phyloP scores from a whole-genome alignment of 495 filamentous ascomycete species.

The Aspergillus mulundensis region DNA sequence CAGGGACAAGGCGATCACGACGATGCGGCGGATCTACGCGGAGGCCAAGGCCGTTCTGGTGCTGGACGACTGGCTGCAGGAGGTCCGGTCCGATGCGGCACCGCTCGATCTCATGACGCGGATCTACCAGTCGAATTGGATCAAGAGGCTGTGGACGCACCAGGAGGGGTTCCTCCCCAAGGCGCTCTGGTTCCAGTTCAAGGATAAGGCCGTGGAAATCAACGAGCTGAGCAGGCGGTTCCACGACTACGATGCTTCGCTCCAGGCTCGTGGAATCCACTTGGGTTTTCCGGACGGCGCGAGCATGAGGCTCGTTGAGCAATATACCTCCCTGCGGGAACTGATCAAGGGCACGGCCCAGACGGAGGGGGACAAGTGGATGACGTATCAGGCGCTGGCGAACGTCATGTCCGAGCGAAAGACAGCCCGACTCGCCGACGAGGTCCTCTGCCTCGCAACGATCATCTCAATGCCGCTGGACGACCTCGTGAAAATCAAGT shows the following conservation, averaged over 20 bases:
- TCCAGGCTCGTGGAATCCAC: neutral
- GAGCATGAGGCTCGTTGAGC: neutral
- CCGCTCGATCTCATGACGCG: slow-evolving; percentile 6
- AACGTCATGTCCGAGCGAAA: slow-evolving; percentile 7
- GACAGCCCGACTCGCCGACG: slow-evolving; percentile 1
- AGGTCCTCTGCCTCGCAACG: slow-evolving; percentile 6
- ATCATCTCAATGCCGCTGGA: neutral
- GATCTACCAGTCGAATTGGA: slow-evolving; percentile 8
- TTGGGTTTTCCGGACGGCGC: neutral
- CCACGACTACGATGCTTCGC: neutral
- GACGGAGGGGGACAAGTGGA: neutral
- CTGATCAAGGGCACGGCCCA: neutral
- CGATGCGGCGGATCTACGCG: slow-evolving; percentile 5
- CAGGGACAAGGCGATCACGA: neutral
- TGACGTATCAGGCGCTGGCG: neutral
- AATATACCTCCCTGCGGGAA: neutral
- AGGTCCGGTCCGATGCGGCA: neutral
- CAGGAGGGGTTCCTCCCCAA: slow-evolving; percentile 9
- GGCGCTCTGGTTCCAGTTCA: slow-evolving; percentile 6
- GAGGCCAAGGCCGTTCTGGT: slow-evolving; percentile 3
- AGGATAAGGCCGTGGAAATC: neutral
- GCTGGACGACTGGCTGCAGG: slow-evolving; percentile 9
- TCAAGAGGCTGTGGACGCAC: slow-evolving; percentile 10
- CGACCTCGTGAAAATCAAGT: neutral
- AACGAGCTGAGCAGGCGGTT: neutral